Evolutionary conservation across 1,139 yeast genomes (phyloP).

Genomic region (Insectozyma bohioensis): DNA sequence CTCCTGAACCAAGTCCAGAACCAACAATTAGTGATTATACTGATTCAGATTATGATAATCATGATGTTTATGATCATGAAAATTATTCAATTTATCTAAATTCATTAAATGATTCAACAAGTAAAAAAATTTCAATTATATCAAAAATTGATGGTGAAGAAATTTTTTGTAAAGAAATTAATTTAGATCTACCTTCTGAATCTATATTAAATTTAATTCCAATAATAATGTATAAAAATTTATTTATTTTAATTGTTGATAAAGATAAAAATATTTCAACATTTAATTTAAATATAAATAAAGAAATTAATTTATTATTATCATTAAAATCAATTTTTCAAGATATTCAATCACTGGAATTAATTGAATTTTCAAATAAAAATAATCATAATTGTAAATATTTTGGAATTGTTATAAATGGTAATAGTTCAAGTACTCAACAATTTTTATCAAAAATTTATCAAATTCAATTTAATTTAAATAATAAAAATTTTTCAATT

Average conservation of each 20-base stretch:
- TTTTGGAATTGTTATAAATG: slow-evolving; percentile 20
- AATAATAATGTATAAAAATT: slow-evolving; percentile 3
- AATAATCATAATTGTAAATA: slow-evolving; percentile 8
- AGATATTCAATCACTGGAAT: slow-evolving; percentile 12
- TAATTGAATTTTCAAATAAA: slow-evolving; percentile 19
- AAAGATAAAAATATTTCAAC: slow-evolving; percentile 12
- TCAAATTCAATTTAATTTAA: slow-evolving; percentile 15
- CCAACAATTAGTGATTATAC: slow-evolving; percentile 11
- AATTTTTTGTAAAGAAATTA: slow-evolving; percentile 8
- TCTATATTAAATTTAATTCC: slow-evolving; percentile 6
- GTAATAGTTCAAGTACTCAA: slow-evolving; percentile 8
- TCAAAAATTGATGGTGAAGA: slow-evolving; percentile 8
- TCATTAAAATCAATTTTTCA: slow-evolving; percentile 10
- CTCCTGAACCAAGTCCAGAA: slow-evolving; percentile 11
- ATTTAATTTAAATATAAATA: slow-evolving; percentile 5
- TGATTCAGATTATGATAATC: slow-evolving; percentile 11
- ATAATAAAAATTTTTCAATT: slow-evolving; percentile 11
- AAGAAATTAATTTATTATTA: slow-evolving; percentile 6
- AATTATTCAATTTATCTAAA: slow-evolving; percentile 13
- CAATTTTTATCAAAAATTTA: slow-evolving; percentile 17
- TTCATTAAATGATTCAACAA: slow-evolving; percentile 8
- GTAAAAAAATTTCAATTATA: slow-evolving; percentile 11
- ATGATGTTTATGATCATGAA: slow-evolving; percentile 12
- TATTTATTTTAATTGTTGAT: slow-evolving; percentile 12
- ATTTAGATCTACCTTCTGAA: slow-evolving; percentile 7